A percentile compares a stretch with the other conserved stretches of the same genome.
Conservation (phyloP, 2,329 filamentous ascomycete species). For the Neofusicoccum sp. region DNA sequence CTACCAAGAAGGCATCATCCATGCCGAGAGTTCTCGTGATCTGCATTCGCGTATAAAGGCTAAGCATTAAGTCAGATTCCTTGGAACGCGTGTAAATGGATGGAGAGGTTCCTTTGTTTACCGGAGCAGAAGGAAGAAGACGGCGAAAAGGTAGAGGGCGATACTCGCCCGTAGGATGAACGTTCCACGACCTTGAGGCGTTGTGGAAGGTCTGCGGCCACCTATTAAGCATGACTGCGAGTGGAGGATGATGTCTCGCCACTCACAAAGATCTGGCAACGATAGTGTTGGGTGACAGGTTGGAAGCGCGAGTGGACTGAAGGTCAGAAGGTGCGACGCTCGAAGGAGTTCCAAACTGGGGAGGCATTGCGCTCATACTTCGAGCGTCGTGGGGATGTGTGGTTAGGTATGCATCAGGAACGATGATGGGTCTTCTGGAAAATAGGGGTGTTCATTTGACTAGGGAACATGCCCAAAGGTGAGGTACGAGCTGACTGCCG, state of each 20-base stretch:
- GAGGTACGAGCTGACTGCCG: neutral
- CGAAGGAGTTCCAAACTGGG: neutral
- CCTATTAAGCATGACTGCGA: neutral
- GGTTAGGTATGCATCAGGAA: neutral
- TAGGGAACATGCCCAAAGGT: neutral
- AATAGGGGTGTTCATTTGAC: too few species aligned
- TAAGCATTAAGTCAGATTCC: neutral
- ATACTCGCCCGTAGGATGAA: neutral
- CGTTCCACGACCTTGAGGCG: neutral
- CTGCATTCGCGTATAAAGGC: neutral
- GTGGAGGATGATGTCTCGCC: neutral
- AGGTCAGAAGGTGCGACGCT: neutral
- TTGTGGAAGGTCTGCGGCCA: neutral
- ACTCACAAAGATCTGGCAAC: neutral
- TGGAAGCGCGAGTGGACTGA: neutral
- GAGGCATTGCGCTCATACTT: neutral
- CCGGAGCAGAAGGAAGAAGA: slow-evolving; percentile 3
- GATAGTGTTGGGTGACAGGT: neutral
- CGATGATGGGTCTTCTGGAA: too few species aligned
- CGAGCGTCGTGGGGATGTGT: neutral
- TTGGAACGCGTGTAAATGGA: too few species aligned
- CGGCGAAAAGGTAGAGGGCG: neutral
- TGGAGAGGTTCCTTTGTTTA: neutral
- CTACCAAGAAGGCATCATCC: slow-evolving; percentile 5
- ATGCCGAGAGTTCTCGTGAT: neutral